A percentile compares a stretch with the other conserved stretches of the same genome.
These are phyloP conservation scores for Zygosaccharomyces bisporus DNA, from an alignment of 805 yeast genomes.

Conservation along the genomic window DNA sequence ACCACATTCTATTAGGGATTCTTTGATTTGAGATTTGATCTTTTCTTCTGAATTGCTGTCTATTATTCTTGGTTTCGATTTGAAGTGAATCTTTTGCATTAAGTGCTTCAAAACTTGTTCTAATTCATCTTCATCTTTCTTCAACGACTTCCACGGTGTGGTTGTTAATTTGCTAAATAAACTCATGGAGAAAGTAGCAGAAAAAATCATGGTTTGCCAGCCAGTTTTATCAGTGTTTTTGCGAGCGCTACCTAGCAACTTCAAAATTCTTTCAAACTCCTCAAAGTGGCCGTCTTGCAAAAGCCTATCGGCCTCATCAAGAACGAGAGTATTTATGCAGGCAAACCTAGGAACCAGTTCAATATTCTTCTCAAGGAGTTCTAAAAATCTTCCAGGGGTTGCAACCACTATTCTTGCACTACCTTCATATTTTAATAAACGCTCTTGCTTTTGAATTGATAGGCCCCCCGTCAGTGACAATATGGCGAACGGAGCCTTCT, in stretches of 20 bases:
- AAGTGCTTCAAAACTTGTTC: conserved; percentile 65
- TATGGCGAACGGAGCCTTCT: conserved; percentile 55
- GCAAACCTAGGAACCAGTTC: conserved; percentile 40
- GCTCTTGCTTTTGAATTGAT: conserved; percentile 87
- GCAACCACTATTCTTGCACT: conserved; percentile 81
- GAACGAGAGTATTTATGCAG: conserved; percentile 51
- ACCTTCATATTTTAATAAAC: conserved; percentile 60
- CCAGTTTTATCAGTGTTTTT: conserved; percentile 38
- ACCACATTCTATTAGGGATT: conserved; percentile 88
- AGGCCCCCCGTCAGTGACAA: conserved; percentile 90
- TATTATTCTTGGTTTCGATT: conserved; percentile 62
- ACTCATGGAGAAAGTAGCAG: conserved; percentile 87
- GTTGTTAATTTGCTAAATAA: conserved; percentile 70
- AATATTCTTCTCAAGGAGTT: conserved; percentile 63
- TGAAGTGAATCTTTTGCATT: conserved; percentile 66
- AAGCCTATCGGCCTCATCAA: conserved; percentile 95
- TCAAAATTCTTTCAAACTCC: conserved; percentile 79
- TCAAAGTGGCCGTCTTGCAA: conserved; percentile 95
- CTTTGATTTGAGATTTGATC: conserved; percentile 71
- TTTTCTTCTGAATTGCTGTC: conserved; percentile 86
- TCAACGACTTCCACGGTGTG: conserved; percentile 34
- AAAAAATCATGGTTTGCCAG: conserved; percentile 88
- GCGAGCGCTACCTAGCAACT: conserved; percentile 47
- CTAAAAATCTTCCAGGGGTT: conserved; percentile 92
- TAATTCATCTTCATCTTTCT: conserved; percentile 32